Evolutionary conservation across 2,329 filamentous ascomycete genomes (phyloP).

Genomic region (Thielaviopsis populi): DNA sequence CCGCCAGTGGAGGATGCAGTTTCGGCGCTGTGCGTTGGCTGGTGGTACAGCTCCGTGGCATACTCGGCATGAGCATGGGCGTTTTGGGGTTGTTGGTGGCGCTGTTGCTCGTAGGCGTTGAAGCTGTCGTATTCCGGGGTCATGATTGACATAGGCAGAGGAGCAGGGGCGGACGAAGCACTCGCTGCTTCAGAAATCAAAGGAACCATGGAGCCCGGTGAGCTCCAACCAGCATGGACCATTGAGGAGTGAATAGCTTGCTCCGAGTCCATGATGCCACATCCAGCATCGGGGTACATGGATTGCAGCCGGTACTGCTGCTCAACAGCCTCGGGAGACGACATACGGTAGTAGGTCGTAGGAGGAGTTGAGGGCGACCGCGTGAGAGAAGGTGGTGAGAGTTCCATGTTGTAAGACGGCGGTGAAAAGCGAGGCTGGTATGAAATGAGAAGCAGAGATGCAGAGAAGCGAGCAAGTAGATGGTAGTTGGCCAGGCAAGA

Average conservation of each 20-base stretch:
- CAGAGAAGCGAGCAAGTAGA: constrained; percentile 11
- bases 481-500: constrained; percentile 2
- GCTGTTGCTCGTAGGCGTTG: constrained; percentile 22
- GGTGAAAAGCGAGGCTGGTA: not conserved
- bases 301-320: constrained; percentile 28
- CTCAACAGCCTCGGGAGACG: constrained; percentile 29
- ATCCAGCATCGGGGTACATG: constrained; percentile 24
- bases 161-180: constrained; percentile 27
- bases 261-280: constrained; percentile 28
- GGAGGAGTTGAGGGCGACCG: constrained; percentile 19
- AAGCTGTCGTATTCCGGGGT: constrained; percentile 39
- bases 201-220: constrained; percentile 27
- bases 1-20: constrained; percentile 8
- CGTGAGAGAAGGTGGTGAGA: constrained; percentile 19
- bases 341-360: constrained; percentile 32
- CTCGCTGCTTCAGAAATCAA: constrained; percentile 25
- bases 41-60: constrained; percentile 22
- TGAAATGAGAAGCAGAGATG: constrained; percentile 13
- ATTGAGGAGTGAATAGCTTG: constrained; percentile 26
- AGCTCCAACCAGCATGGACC: constrained; percentile 32
- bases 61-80: constrained; percentile 33
- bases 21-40: not conserved
- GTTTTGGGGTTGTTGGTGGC: constrained; percentile 29
- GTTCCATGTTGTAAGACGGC: constrained; percentile 17
- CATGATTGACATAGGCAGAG: constrained; percentile 30